Evolutionary conservation across 371 early-diverging fungal species (phyloP), one percentile per base, ranked within the genome.

Genomic region (Apophysomyces variabilis): DNA sequence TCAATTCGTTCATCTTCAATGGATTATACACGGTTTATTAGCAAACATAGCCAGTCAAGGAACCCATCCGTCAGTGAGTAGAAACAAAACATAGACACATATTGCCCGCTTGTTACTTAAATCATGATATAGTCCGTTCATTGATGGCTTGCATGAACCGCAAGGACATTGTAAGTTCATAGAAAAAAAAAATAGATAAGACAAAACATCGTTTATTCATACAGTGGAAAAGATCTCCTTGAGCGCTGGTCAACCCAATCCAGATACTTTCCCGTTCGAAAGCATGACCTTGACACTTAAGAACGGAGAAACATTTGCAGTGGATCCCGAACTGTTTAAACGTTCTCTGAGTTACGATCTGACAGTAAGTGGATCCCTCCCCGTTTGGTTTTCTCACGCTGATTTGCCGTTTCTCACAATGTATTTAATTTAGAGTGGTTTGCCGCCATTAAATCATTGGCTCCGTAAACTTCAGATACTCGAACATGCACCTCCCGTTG

Each of bases 181-280:
- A 36, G 1, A 38, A 16, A 16, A 35, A 26, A 26, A 26, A 1
- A 26, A n/a, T 2, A 26, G 3, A 26, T 0, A 26, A 26, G 32
- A 26, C 32, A 26, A 26, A 3, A 26, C 3, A 26, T 26, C 32
- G 32, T 3, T 26, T 26, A 26, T 26, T 26, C 3, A 26, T 26
- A 26, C 32, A 26, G 3, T 26, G 32, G 32, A 26, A 3, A 66
- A 87, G 92, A 82, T 86, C 50, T 80, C 83, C 5, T 69, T 91
- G 16, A 90, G 86, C 18, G 92, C 90, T n/a, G 94, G 94, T 7
- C 85, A 86, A 47, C 94, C 93, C 14, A 87, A 93, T 65, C 80
- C 89, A 4, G 65, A 63, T 11, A 86, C 90, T 12, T 93, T 92
- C 61, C 94, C 94, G 37, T 90, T 87, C 72, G 87, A 78, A n/a